Percentiles rank a stretch among this genome's conserved stretches.
Evolutionary conservation across 306 rosid genomes (phyloP).

Genomic region (Argentina anserina): DNA sequence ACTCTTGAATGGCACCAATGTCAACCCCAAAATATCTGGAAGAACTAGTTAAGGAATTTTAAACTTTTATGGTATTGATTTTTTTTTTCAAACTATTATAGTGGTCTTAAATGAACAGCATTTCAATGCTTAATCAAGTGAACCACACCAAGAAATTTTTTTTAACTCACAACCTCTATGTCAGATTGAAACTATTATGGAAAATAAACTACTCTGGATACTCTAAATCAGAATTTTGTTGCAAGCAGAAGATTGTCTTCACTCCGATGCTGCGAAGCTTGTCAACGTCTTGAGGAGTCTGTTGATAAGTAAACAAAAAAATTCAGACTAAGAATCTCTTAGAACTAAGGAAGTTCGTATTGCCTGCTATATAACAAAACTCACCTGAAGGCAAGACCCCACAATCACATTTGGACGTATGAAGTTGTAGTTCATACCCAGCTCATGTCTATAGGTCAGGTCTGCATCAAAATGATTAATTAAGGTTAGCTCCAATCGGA

Average conservation of each 20-base stretch:
- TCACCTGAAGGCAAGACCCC: conserved; percentile 96
- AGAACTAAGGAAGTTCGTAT: conserved; percentile 4
- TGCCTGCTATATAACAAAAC: conserved; percentile 16
- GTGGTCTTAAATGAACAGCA: conserved; percentile 16
- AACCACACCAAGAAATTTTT: not conserved
- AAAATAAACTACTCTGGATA: conserved; percentile 45
- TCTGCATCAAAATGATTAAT: conserved; percentile 47
- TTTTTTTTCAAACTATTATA: conserved; percentile 18
- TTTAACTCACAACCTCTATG: not conserved
- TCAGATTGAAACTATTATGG: conserved; percentile 12
- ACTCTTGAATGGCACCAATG: conserved; percentile 71
- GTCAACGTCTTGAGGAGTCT: conserved; percentile 90
- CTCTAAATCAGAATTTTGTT: conserved; percentile 86
- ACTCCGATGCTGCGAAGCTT: conserved; percentile 85
- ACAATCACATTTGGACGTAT: conserved; percentile 88
- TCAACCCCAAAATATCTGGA: conserved; percentile 90
- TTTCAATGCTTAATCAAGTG: not conserved
- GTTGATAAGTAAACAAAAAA: conserved; percentile 17
- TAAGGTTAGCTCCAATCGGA: conserved; percentile 11
- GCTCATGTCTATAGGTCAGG: conserved; percentile 91
- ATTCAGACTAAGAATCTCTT: conserved; percentile 23
- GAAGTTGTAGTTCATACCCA: conserved; percentile 87
- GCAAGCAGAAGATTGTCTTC: conserved; percentile 91
- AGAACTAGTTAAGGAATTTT: conserved; percentile 36
- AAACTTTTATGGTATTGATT: conserved; percentile 21